phyloP scores from a whole-genome alignment of 2,329 filamentous ascomycete genomes.

The Aureobasidium sp. region DNA sequence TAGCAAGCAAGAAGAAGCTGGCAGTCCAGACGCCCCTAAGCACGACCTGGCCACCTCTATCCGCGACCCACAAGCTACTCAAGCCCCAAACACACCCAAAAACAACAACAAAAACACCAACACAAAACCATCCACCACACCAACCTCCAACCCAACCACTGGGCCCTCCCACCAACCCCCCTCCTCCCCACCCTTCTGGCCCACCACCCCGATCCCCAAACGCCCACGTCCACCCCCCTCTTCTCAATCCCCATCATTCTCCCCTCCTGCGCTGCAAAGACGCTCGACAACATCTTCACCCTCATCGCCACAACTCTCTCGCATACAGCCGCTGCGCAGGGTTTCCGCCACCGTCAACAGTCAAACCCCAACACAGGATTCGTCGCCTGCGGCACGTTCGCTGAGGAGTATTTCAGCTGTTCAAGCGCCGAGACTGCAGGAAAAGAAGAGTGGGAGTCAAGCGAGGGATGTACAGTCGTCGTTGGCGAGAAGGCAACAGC shows the following conservation, averaged over 20 bases:
- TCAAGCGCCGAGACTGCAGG: background rate
- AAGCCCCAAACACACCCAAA: background rate
- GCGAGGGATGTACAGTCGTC: background rate
- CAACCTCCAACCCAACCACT: background rate
- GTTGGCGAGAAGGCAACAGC: background rate
- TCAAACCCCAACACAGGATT: background rate
- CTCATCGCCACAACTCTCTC: background rate
- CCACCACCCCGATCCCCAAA: background rate
- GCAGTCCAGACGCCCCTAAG: background rate
- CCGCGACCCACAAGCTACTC: background rate
- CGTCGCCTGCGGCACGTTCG: background rate
- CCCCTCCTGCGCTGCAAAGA: background rate
- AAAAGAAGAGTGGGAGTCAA: background rate
- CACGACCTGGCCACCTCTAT: background rate
- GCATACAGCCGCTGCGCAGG: background rate
- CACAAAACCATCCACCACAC: background rate
- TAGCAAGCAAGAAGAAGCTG: background rate
- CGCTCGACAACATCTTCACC: background rate
- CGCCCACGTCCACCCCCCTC: background rate
- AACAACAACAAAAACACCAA: background rate
- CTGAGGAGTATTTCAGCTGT: background rate
- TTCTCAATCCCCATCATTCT: no score
- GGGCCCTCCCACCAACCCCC: background rate
- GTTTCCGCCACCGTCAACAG: background rate
- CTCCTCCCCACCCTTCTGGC: constrained; percentile 1